Base-by-base conservation (phyloP, 2,329 filamentous ascomycete genomes). In the Sporothrix variecibatus region DNA sequence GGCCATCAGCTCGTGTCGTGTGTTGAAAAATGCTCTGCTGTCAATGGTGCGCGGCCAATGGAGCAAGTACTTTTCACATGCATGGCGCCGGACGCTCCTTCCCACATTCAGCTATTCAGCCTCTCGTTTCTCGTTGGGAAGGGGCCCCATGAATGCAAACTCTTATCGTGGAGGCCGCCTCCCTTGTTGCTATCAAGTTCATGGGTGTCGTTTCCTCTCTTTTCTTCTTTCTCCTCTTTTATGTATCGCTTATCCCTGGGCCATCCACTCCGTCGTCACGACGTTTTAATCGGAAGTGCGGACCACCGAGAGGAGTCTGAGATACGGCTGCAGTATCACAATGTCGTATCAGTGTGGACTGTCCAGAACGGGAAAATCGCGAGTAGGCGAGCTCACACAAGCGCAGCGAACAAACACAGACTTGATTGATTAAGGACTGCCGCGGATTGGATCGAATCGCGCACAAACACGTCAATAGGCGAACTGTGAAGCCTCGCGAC, bases 101-200 rank as follows among this genome's bases (percentile, higher is more conserved):
- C 2, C 56, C 17, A 9, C 4, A 43, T 43, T 12, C 40, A 49
- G 43, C 43, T 49, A 62, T 40, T 62, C 58, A 38, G 58, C 58
- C 31, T 62, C 28, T 38, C 11, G 31, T 23, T 40, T 62, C 31
- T 62, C 31, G 56, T 62, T 23, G 31, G 31, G 31, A 49, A 49
- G 15, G 43, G 40, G 40, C 11, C 31, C 12, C 31, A 26, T 34
- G 56, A 28, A 67, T 26, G 38, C 60, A 28, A n/a, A 9, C 34
- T 43, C 60, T 65, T 67, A 46, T 67, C 62, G 62, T 46, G 62
- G n/a, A 46, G 62, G 62, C 38, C 62, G 62, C 62, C 62, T 26
- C 38, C 20, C 31, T 3, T 62, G 2, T 38, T 67, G 38, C 4
- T 15, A 17, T 43, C 38, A 15, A 4, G 26, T 62, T 38, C 26